These are phyloP conservation scores for Rosa rugosa DNA, from an alignment of 306 rosid species.

Conservation along the genomic window DNA sequence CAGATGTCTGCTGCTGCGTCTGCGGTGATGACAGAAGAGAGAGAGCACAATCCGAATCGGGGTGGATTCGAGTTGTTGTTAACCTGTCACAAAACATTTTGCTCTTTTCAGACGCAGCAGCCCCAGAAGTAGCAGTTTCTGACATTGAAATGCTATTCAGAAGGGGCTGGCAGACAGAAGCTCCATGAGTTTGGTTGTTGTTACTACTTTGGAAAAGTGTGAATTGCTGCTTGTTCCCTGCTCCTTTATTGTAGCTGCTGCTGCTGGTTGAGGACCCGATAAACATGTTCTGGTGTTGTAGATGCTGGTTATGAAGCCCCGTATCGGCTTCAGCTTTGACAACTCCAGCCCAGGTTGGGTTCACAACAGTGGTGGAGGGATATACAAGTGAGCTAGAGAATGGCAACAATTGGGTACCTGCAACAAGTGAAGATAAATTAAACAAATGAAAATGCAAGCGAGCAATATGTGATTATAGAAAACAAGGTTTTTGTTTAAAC, in stretches of 20 bases:
- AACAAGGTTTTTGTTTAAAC: background rate
- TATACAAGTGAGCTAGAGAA: constrained; percentile 59
- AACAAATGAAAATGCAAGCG: background rate
- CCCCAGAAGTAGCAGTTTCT: constrained; percentile 29
- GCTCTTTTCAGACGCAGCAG: constrained; percentile 29
- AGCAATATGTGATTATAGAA: background rate
- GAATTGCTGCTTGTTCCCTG: constrained; percentile 34
- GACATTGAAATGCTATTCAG: constrained; percentile 42
- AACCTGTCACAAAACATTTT: constrained; percentile 47
- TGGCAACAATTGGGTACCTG: constrained; percentile 75
- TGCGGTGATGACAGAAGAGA: constrained; percentile 99
- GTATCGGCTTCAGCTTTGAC: constrained; percentile 46
- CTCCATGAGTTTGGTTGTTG: constrained; percentile 31
- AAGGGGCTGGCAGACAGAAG: constrained; percentile 46
- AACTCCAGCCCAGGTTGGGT: constrained; percentile 54
- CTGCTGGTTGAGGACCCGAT: constrained; percentile 45
- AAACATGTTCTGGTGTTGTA: constrained; percentile 47
- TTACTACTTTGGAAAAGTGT: constrained; percentile 42
- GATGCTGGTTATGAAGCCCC: constrained; percentile 45
- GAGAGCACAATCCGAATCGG: constrained; percentile 88
- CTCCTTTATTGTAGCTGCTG: constrained; percentile 43
- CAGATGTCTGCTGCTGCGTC: constrained; percentile 51
- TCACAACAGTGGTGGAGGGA: constrained; percentile 50
- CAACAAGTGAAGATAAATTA: background rate
- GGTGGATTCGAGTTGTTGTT: constrained; percentile 39